Base-by-base conservation (phyloP, 176 grass and related monocot species). In the Eragrostis curvula region DNA sequence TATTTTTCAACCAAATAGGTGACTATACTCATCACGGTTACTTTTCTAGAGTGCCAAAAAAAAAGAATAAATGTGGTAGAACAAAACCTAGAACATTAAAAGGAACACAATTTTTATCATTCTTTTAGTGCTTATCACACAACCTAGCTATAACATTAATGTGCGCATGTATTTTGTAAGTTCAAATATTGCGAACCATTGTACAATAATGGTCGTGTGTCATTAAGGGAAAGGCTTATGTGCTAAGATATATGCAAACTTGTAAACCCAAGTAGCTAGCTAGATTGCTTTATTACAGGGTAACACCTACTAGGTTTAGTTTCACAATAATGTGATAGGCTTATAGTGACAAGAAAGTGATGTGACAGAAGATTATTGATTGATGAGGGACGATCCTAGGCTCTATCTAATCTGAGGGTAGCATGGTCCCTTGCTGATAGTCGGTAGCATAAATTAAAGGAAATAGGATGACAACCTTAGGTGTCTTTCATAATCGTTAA, bases 251-350 rank as follows among this genome's bases (percentile, higher is more conserved):
- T 25, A 36, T 3, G 20, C 18, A 12, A 21, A 43, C 12, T 23
- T 59, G 8, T 24, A 41, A 45, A 45, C 20, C 49, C 40, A 12
- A 76, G 2, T 0, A 27, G n/a, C 10, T 60, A 60, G 3, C 13
- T 83, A 66, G 12, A 72, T 41, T 63, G 70, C 81, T 44, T 62
- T 39, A 60, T 28, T 6, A 42, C n/a, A 70, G 11, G 23, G 50
- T 70, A 69, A 69, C 64, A 62, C 44, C n/a, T 55, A 68, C n/a
- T n/a, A 11, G 29, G 58, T 27, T 71, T 16, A 36, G 4, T 36
- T 36, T 36, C 32, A 36, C 32, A 60, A 60, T 52, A 7, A 65
- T 30, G 23, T 64, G 5, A 28, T 41, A 41, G 25, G 21, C n/a
- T 36, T 40, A 56, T 5, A 75, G 3, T 11, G 27, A 48, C 65